phyloP scores from a whole-genome alignment of 805 yeast genomes.

The Monosporozyma aerobia region DNA sequence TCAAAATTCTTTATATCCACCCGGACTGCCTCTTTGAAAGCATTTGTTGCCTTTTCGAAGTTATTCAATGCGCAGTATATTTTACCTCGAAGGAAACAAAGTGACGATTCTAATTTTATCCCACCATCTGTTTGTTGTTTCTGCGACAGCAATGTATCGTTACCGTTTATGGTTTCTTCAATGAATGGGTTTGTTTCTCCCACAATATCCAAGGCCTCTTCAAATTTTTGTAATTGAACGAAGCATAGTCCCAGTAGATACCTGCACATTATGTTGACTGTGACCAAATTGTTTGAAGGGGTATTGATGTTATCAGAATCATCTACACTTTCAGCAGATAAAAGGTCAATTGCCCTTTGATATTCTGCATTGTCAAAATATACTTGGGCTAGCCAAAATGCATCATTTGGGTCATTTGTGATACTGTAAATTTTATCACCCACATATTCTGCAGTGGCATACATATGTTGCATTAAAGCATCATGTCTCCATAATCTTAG shows the following conservation, averaged over 20 bases:
- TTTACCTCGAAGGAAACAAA: constrained; percentile 77
- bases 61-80: constrained; percentile 76
- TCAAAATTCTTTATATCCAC: constrained; percentile 90
- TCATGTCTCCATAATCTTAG: constrained; percentile 89
- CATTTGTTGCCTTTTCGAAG: constrained; percentile 76
- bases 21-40: constrained; percentile 74
- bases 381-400: constrained; percentile 93
- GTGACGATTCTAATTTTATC: constrained; percentile 74
- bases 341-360: constrained; percentile 65
- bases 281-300: constrained; percentile 27
- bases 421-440: constrained; percentile 84
- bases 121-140: constrained; percentile 53
- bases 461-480: constrained; percentile 86
- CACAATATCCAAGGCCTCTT: constrained; percentile 77
- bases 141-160: constrained; percentile 2
- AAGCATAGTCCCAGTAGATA: constrained; percentile 72
- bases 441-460: constrained; percentile 77
- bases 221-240: constrained; percentile 66
- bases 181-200: constrained; percentile 76
- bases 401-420: constrained; percentile 84
- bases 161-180: constrained; percentile 14
- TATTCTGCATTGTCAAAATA: constrained; percentile 68
- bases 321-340: constrained; percentile 40
- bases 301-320: not conserved
- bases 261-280: constrained; percentile 61